phyloP scores from a whole-genome alignment of 1,139 yeast species.

The Scheffersomyces segobiensis region DNA sequence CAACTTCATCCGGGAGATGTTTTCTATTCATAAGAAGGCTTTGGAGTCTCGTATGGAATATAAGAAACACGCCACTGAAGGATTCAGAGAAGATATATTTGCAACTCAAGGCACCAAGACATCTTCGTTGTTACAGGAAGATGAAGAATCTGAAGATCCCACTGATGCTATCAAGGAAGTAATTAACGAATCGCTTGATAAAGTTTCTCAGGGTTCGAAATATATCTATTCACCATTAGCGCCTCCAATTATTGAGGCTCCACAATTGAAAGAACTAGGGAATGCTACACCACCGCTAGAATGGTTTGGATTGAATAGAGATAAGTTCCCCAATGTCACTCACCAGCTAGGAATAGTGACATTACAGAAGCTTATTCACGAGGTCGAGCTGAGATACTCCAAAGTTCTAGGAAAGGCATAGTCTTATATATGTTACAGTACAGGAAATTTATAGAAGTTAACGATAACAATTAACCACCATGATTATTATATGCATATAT shows the following conservation, averaged over 20 bases:
- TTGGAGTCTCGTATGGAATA: conserved; percentile 38
- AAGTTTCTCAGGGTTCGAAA: conserved; percentile 61
- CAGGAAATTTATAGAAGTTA: not conserved
- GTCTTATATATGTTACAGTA: not conserved
- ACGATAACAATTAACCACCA: not conserved
- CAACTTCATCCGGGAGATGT: conserved; percentile 90
- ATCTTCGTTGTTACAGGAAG: conserved; percentile 14
- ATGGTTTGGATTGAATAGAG: conserved; percentile 94
- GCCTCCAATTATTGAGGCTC: conserved; percentile 84
- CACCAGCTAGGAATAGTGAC: conserved; percentile 77
- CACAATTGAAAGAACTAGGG: conserved; percentile 86
- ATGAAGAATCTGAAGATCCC: conserved; percentile 29
- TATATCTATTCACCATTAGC: conserved; percentile 64
- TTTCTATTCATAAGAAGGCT: conserved; percentile 55
- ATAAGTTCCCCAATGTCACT: conserved; percentile 79
- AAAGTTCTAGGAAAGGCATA: conserved; percentile 44
- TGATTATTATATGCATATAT: not conserved
- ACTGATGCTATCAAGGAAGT: conserved; percentile 43
- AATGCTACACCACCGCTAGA: conserved; percentile 97
- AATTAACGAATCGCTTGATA: conserved; percentile 60
- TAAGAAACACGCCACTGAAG: conserved; percentile 16
- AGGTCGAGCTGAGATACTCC: conserved; percentile 55
- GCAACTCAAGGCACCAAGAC: conserved; percentile 9
- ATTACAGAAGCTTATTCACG: conserved; percentile 70
- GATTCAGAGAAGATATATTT: conserved; percentile 16